Evolutionary conservation across 306 rosid species (phyloP).

Genomic region (Cajanus cajan): DNA sequence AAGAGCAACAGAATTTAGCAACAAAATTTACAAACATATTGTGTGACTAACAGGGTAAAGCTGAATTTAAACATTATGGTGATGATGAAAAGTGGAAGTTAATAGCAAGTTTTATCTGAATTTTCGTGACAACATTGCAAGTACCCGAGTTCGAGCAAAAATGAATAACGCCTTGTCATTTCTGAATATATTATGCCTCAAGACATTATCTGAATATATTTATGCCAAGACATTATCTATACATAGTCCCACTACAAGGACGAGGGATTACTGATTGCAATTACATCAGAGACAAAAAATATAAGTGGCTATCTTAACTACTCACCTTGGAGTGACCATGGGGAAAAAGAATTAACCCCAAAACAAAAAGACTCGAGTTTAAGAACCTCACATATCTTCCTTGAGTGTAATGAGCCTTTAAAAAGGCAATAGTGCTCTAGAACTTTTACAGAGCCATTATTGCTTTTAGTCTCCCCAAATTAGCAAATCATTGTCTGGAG

Average conservation of each 20-base stretch:
- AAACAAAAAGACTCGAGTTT: constrained; percentile 1
- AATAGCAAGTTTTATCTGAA: not conserved
- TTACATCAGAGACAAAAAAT: constrained; percentile 22
- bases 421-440: constrained; percentile 17
- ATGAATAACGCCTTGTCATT: not conserved
- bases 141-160: not conserved
- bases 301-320: constrained; percentile 19
- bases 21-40: not conserved
- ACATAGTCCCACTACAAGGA: constrained; percentile 20
- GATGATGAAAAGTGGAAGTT: not conserved
- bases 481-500: constrained; percentile 39
- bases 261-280: constrained; percentile 8
- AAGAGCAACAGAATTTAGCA: not conserved
- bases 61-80: not conserved
- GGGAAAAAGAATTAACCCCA: constrained; percentile 4
- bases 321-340: not conserved
- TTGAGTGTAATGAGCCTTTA: not conserved
- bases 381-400: constrained; percentile 19
- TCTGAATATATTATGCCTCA: constrained; percentile 9
- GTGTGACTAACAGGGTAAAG: not conserved
- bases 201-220: not conserved
- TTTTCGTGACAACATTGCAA: not conserved
- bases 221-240: constrained; percentile 19
- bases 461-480: not conserved
- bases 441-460: constrained; percentile 11